Base-by-base conservation (phyloP, 352 stramenopile genomes). In the Phytopythium oedochilum region DNA sequence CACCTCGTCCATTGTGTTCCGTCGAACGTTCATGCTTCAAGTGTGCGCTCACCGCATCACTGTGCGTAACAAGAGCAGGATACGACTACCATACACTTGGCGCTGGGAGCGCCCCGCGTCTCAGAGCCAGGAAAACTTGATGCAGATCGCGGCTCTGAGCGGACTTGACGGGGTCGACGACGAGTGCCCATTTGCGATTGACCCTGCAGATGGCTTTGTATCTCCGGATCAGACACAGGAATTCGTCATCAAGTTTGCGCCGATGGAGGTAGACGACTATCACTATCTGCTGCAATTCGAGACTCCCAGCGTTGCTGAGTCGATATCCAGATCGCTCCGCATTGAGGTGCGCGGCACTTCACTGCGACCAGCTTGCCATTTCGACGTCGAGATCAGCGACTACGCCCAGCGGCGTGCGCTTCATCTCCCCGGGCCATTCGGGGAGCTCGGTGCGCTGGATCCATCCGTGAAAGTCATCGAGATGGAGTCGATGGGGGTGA, bases 181-280 rank as follows among this genome's bases (percentile, higher is more conserved):
- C 22, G 82, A 87, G 28, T 94, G 68, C 55, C 93, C 93, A 26
- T 98, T 98, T 57, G 73, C 79, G 2, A 84, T 98, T n/a, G 66
- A 70, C 18, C 93, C 93, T 0, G 60, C 52, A 0, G 59, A 39
- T 38, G 89, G 85, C 0, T 55, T 61, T 8, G 86, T 98, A 39
- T 26, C 48, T 5, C 61, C 81, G 2, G 75, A 86, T 23, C 75
- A 65, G 17, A 61, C 63, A 3, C 71, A 97, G 59, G 55, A 72
- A 9, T 98, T 98, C 55, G 64, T 74, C 1, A 63, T 98, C 17
- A 81, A 84, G 23, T 98, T 98, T 60, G 70, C 88, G 0, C 93
- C 93, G 7, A 78, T 97, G 51, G 93, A 98, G 53, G 92, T 97
- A 22, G 79, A 97, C 45, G 84, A 96, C 15, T 96, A 86, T 53